Evolutionary conservation across 208 protist species (phyloP).

Genomic region (Angomonas deanei): DNA sequence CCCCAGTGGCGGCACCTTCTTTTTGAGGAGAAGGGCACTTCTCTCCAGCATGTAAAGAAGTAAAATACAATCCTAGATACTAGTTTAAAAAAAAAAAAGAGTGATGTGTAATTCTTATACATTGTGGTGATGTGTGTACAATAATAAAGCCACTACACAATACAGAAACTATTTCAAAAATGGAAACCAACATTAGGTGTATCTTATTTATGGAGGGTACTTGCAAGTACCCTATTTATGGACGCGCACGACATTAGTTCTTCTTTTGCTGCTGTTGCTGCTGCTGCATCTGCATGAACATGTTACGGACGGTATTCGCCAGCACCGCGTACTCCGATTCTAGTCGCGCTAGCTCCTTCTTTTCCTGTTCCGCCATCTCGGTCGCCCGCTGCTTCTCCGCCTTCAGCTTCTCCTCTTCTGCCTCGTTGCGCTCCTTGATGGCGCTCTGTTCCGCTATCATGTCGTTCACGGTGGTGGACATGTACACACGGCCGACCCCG

Average conservation of each 20-base stretch:
- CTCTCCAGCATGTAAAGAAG: conserved; percentile 29
- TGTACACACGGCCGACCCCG: conserved; percentile 75
- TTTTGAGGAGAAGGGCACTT: conserved; percentile 25
- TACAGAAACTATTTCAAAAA: not conserved
- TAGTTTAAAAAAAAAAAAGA: not conserved
- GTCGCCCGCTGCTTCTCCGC: conserved; percentile 78
- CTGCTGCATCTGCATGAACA: conserved; percentile 22
- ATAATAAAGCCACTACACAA: too few relatives aligned
- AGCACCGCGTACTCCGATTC: conserved; percentile 52
- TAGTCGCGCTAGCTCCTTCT: conserved; percentile 59
- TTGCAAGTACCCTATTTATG: too few relatives aligned
- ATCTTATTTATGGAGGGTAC: too few relatives aligned
- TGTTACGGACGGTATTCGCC: conserved; percentile 48
- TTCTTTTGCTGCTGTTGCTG: conserved; percentile 12
- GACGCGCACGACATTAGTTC: not conserved
- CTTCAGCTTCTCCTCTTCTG: conserved; percentile 65
- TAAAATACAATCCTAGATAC: not conserved
- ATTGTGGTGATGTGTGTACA: too few relatives aligned
- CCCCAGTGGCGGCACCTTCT: conserved; percentile 38
- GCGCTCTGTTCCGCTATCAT: conserved; percentile 70
- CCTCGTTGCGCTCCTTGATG: conserved; percentile 61
- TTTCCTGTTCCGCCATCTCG: conserved; percentile 68
- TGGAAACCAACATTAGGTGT: not conserved
- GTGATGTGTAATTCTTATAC: not conserved
- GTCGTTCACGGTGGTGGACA: conserved; percentile 50